Evolutionary conservation across 2,329 filamentous ascomycete species (phyloP), one percentile per base, ranked within the genome.

Genomic region (Ceratocystis harringtonii): DNA sequence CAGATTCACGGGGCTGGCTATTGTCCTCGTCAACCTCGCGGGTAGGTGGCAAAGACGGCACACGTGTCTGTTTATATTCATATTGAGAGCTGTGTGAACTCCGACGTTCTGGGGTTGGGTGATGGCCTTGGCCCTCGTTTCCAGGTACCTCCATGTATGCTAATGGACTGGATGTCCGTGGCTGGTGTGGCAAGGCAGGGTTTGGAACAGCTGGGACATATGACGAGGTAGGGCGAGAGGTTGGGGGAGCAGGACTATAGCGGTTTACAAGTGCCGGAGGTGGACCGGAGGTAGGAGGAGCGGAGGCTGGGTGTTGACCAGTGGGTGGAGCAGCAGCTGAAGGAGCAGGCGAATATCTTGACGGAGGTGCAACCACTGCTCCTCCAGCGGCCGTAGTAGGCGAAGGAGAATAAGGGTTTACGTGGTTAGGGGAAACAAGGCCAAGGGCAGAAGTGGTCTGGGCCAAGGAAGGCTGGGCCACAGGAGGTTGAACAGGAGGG

Each of bases 121-220:
- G 48, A 68, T 73, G 72, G 6, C 74, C 67, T 58, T 75, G 72
- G 6, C 74, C 67, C 58, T 75, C 74, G 41, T 78, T 76, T 64
- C 77, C 76, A 6, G 76, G 78, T 10, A 78, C 77, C 71, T 86
- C 84, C 67, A 84, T 86, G 69, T 87, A 83, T 5, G 84, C 84
- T 67, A 87, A 73, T 0, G 84, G 84, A 69, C 84, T 87, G 1
- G 84, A 87, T 1, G 84, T 87, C 68, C 84, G 77, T 7, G 84
- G 84, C 68, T 84, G 79, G 70, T 86, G 83, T 60, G 82, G 76
- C 50, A 85, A 74, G 45, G 78, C 73, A 15, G 81, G 75, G 30
- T 79, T 77, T 7, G 78, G 73, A 0, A 75, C 72, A 22, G 73
- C 74, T 5, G 75, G 70, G 30, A 72, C 74, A 19, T 76, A 77